Evolutionary conservation across 2,329 filamentous ascomycete species (phyloP), one percentile per base, ranked within the genome.

Genomic region (Sarocladiaceae sp.): DNA sequence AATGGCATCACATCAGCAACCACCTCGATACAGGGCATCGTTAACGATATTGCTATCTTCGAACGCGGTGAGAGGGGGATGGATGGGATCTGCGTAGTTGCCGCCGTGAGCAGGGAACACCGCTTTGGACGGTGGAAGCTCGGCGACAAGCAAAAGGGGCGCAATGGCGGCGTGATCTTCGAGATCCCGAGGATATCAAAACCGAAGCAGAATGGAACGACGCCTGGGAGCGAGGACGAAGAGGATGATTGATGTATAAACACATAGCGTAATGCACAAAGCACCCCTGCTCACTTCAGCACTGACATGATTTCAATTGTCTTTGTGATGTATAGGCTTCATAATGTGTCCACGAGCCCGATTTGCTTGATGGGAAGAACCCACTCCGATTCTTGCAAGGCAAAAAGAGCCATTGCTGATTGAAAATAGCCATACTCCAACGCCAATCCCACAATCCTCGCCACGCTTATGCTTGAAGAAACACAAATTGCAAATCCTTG

Each of bases 11-110:
- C n/a, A 3, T 32, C 18, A 9, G n/a, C 29, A 15, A 10, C 23
- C 11, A 18, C 21, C 5, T 3, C 55, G 9, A 72, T 89, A 44
- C 78, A 76, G 54, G 93, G 93, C 33, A 74, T 97, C 6, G 73
- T 98, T 53, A 98, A 97, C 58, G 89, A 87, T 53, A 83, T 98
- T 47, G 80, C 86, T 1, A 76, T 95, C 12, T 89, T 93, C 54
- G 93, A 97, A 62, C 76, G 87, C 15, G 88, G 89, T 3, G 83
- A 88, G 15, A 72, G 83, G 48, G 86, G 84, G 24, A 80, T 78
- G 53, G 78, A 85, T 45, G 89, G 89, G 1, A 65, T 96, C 2
- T 91, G 87, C 54, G 76, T 97, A 21, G 82, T 94, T 11, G 87
- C 82, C n/a, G 93, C 84, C 13, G 76, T 95, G 1, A 89, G 87